Conservation (phyloP, 2,329 filamentous ascomycete species). For the Chalara sp. region DNA sequence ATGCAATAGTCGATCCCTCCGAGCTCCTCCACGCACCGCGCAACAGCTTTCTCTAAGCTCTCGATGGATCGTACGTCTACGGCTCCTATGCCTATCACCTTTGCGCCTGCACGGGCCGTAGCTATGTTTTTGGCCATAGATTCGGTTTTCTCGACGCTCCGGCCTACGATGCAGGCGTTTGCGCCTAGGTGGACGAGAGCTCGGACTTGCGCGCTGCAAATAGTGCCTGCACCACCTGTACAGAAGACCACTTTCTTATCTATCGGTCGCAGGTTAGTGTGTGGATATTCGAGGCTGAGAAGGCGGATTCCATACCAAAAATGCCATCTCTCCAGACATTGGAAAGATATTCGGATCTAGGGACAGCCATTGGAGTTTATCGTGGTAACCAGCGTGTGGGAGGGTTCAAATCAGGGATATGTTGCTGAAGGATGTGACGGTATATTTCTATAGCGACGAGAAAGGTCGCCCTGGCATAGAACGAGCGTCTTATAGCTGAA, state of each 20-base stretch:
- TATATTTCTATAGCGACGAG: no score
- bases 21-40: conserved; percentile 73
- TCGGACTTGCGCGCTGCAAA: conserved; percentile 89
- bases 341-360: conserved; percentile 71
- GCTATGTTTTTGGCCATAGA: conserved; percentile 74
- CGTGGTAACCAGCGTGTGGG: no score
- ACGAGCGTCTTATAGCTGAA: no score
- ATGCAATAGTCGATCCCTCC: conserved; percentile 90
- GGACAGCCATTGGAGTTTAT: conserved; percentile 32
- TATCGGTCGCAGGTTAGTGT: conserved; percentile 31
- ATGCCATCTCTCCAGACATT: conserved; percentile 81
- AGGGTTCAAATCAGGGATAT: no score
- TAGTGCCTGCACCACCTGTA: conserved; percentile 87
- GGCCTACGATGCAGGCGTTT: conserved; percentile 88
- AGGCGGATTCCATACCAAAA: conserved; percentile 53
- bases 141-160: conserved; percentile 84
- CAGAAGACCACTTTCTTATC: conserved; percentile 88
- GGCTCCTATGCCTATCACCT: conserved; percentile 79
- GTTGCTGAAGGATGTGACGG: no score
- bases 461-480: no score
- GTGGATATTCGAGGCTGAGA: neutral
- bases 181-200: conserved; percentile 87
- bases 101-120: conserved; percentile 68
- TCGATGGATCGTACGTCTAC: conserved; percentile 71
- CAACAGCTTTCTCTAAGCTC: conserved; percentile 65